These are phyloP conservation scores for Exsudoporus floridanus DNA, from an alignment of 1,284 basidiomycete species.

Conservation along the genomic window DNA sequence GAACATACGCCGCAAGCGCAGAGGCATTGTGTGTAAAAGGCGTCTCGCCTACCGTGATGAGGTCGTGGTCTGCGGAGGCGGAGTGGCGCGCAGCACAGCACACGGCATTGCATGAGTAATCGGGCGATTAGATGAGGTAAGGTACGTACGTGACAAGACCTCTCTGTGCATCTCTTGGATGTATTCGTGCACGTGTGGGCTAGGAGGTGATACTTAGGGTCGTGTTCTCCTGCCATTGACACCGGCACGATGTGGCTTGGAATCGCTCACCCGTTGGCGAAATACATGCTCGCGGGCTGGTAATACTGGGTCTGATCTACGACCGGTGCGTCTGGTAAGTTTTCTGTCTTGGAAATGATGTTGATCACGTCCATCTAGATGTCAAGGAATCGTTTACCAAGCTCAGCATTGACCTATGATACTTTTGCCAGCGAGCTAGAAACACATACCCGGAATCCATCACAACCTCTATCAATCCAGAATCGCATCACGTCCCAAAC, in stretches of 20 bases:
- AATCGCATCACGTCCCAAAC: constrained; percentile 69
- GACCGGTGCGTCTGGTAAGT: constrained; percentile 65
- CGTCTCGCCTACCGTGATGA: constrained; percentile 70
- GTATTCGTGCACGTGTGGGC: constrained; percentile 66
- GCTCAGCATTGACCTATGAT: constrained; percentile 7
- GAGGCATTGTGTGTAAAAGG: constrained; percentile 54
- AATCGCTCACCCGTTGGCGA: constrained; percentile 55
- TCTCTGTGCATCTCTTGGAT: constrained; percentile 64
- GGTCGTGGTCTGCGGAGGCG: constrained; percentile 44
- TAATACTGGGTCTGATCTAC: constrained; percentile 49
- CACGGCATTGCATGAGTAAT: constrained; percentile 9
- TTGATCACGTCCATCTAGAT: constrained; percentile 70
- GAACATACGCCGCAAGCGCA: constrained; percentile 56
- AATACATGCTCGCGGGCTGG: constrained; percentile 57
- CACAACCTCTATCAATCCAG: constrained; percentile 73
- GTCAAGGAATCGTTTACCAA: neutral
- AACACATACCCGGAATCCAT: constrained; percentile 64
- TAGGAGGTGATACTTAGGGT: constrained; percentile 20
- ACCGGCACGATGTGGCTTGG: constrained; percentile 13
- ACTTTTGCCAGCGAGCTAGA: neutral
- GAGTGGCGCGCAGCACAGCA: constrained; percentile 4
- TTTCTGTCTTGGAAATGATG: constrained; percentile 61
- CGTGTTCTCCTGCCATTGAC: constrained; percentile 15
- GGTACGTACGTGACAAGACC: constrained; percentile 54
- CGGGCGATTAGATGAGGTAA: constrained; percentile 14